These are phyloP conservation scores for Harringtonia aguacate DNA, from an alignment of 2,329 filamentous ascomycete species.

Conservation along the genomic window DNA sequence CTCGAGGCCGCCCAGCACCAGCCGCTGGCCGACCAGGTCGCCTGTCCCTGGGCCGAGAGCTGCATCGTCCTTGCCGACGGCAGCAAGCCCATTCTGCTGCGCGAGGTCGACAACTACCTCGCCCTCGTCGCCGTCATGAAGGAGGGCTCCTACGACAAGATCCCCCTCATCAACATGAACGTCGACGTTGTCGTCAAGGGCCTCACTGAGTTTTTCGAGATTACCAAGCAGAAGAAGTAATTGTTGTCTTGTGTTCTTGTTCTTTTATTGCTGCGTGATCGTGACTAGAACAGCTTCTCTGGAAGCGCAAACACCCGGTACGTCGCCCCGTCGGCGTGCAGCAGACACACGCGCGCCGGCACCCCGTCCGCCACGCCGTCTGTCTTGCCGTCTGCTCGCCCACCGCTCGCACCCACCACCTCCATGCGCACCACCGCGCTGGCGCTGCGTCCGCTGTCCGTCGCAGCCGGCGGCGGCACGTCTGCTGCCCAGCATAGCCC, in stretches of 20 bases:
- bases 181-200: conserved; percentile 73
- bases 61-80: conserved; percentile 56
- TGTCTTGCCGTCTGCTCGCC: background rate
- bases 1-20: conserved; percentile 52
- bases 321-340: conserved; percentile 34
- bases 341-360: conserved; percentile 37
- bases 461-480: background rate
- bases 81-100: conserved; percentile 53
- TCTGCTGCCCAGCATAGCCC: conserved; percentile 8
- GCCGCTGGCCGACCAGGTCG: conserved; percentile 54
- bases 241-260: background rate
- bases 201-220: conserved; percentile 67
- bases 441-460: background rate
- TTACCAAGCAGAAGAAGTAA: conserved; percentile 44
- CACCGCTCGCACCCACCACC: conserved; percentile 28
- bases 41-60: conserved; percentile 55
- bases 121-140: conserved; percentile 81
- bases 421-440: conserved; percentile 32
- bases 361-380: conserved; percentile 35
- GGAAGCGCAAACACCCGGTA: conserved; percentile 36
- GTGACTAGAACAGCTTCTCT: conserved; percentile 2
- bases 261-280: background rate
- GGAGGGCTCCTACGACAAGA: conserved; percentile 73
- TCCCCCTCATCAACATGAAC: conserved; percentile 79
- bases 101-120: conserved; percentile 63